These are phyloP conservation scores for Gleditsia sinensis DNA, from an alignment of 306 rosid genomes.

Conservation along the genomic window DNA sequence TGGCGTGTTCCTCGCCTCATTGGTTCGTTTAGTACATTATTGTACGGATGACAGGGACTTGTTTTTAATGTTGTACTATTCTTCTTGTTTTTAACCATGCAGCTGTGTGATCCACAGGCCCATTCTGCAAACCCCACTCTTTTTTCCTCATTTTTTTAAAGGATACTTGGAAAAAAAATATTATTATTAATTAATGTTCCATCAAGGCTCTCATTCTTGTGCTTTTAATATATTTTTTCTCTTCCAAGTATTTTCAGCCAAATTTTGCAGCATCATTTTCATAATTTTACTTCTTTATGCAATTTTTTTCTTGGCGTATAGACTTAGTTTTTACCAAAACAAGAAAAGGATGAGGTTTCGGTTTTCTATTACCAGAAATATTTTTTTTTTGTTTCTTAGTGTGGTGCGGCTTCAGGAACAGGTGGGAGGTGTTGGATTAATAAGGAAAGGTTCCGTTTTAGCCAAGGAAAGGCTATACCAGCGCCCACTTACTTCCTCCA, in stretches of 20 bases:
- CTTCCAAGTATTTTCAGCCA: too few relatives aligned
- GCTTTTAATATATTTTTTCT: too few relatives aligned
- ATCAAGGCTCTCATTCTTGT: too few relatives aligned
- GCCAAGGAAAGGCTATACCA: neutral
- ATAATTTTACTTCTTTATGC: too few relatives aligned
- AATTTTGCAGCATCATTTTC: too few relatives aligned
- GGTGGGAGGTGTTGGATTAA: constrained; percentile 37
- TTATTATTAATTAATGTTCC: too few relatives aligned
- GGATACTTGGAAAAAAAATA: too few relatives aligned
- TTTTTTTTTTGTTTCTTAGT: constrained; percentile 37
- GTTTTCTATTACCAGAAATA: constrained; percentile 24
- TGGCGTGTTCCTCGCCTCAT: constrained; percentile 45
- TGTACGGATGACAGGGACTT: constrained; percentile 55
- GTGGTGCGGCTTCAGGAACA: constrained; percentile 35
- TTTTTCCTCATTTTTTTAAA: too few relatives aligned
- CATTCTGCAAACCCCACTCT: too few relatives aligned
- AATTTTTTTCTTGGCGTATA: neutral
- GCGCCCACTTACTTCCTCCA: neutral
- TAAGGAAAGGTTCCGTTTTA: constrained; percentile 36
- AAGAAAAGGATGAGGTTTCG: constrained; percentile 48
- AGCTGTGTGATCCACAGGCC: too few relatives aligned
- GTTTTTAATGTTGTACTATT: constrained; percentile 37
- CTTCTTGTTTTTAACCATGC: neutral
- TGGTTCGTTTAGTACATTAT: constrained; percentile 35
- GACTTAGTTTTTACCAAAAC: constrained; percentile 51